Evolutionary conservation across 108 stramenopile species (phyloP).

Genomic region (Cyclotella distinguenda): DNA sequence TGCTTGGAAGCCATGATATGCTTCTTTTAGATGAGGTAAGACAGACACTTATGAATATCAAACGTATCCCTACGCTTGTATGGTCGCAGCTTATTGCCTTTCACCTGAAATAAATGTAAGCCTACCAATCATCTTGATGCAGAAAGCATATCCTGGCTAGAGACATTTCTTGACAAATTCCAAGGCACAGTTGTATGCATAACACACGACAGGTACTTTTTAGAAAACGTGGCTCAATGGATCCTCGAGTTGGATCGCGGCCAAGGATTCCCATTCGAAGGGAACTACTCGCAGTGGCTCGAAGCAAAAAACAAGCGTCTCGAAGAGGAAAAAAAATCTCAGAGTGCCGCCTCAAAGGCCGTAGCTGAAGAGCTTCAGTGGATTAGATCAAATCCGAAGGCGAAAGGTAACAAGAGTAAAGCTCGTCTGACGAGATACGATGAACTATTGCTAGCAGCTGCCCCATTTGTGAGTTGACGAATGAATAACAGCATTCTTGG

Average conservation of each 20-base stretch:
- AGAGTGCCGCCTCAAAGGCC: constrained; percentile 80
- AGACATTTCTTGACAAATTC: constrained; percentile 87
- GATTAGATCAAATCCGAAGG: constrained; percentile 88
- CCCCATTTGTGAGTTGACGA: no score
- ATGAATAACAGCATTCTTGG: no score
- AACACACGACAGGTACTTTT: constrained; percentile 89
- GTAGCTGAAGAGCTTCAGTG: constrained; percentile 87
- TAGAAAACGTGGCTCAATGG: constrained; percentile 93
- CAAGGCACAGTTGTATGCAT: constrained; percentile 94
- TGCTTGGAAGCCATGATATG: constrained; percentile 90
- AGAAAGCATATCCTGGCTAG: constrained; percentile 82
- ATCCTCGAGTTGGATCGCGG: constrained; percentile 96
- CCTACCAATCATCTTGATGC: constrained; percentile 78
- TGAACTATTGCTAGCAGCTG: constrained; percentile 79
- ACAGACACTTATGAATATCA: background rate
- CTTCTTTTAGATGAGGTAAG: constrained; percentile 83
- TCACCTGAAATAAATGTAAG: background rate
- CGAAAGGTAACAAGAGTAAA: constrained; percentile 88
- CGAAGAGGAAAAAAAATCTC: constrained; percentile 79
- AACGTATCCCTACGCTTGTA: constrained; percentile 46
- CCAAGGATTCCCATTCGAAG: constrained; percentile 90
- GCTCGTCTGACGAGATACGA: constrained; percentile 91
- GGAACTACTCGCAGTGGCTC: constrained; percentile 94
- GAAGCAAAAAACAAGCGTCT: constrained; percentile 87
- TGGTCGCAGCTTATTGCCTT: background rate